phyloP scores from a whole-genome alignment of 2,329 filamentous ascomycete genomes.

The Apiospora malaysiana region DNA sequence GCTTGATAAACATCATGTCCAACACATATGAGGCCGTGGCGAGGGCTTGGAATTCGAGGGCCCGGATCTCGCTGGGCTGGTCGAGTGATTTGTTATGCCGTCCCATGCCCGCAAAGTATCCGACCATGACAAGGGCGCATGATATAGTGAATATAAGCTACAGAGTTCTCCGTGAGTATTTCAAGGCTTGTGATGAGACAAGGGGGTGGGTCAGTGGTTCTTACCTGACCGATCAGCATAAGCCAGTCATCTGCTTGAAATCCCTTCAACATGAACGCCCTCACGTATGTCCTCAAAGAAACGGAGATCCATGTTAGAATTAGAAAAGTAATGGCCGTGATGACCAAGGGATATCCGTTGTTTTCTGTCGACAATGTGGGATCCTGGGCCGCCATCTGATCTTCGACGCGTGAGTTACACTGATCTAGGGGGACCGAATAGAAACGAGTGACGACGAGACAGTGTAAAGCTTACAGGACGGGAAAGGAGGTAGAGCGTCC shows the following conservation, averaged over 20 bases:
- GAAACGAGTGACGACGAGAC: not conserved
- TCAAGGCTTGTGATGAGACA: slow-evolving; percentile 4
- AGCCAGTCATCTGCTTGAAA: slow-evolving; percentile 60
- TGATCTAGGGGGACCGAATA: not conserved
- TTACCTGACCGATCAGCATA: slow-evolving; percentile 56
- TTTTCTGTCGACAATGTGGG: slow-evolving; percentile 38
- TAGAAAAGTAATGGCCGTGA: slow-evolving; percentile 45
- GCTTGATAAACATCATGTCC: slow-evolving; percentile 63
- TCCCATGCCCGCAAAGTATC: slow-evolving; percentile 51
- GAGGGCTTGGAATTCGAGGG: slow-evolving; percentile 59
- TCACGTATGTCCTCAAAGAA: slow-evolving; percentile 36
- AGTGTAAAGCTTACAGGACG: not conserved
- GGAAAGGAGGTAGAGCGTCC: not conserved
- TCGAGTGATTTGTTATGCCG: slow-evolving; percentile 53
- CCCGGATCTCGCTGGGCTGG: slow-evolving; percentile 47
- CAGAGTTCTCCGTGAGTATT: not conserved
- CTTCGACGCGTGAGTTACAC: slow-evolving; percentile 2
- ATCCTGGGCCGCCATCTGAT: slow-evolving; percentile 39
- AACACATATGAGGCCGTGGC: slow-evolving; percentile 56
- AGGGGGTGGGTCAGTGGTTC: slow-evolving; percentile 22
- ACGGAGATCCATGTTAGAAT: slow-evolving; percentile 39
- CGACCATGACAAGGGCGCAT: slow-evolving; percentile 52
- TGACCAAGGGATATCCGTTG: slow-evolving; percentile 38
- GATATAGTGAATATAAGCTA: slow-evolving; percentile 55
- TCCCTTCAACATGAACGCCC: slow-evolving; percentile 37